These are phyloP conservation scores for Pistacia integerrima DNA, from an alignment of 345 rosid genomes.

Conservation along the genomic window DNA sequence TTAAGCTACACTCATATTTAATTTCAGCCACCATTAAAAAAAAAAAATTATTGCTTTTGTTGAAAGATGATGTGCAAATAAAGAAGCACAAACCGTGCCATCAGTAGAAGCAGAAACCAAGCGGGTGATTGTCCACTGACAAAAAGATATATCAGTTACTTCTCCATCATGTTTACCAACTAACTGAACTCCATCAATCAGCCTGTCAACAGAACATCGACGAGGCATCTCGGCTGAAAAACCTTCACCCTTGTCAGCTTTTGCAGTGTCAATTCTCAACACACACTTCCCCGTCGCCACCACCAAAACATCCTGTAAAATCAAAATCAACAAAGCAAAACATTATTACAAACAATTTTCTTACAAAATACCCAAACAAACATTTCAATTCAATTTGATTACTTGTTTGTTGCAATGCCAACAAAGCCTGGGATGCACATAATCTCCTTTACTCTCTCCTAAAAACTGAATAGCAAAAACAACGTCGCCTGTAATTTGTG, in stretches of 20 bases:
- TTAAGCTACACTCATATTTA: background rate
- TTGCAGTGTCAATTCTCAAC: conserved; percentile 72
- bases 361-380: background rate
- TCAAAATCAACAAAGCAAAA: background rate
- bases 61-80: background rate
- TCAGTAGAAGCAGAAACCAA: conserved; percentile 86
- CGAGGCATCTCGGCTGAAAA: conserved; percentile 78
- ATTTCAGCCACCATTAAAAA: background rate
- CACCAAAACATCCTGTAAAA: conserved; percentile 79
- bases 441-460: conserved; percentile 49
- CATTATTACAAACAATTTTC: background rate
- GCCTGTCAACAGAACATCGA: conserved; percentile 59
- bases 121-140: conserved; percentile 84
- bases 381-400: conserved; percentile 15
- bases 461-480: conserved; percentile 66
- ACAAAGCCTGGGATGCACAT: conserved; percentile 75
- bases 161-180: conserved; percentile 92
- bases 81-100: conserved; percentile 69
- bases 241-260: conserved; percentile 61
- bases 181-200: conserved; percentile 76
- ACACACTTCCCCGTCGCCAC: conserved; percentile 75
- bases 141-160: conserved; percentile 94
- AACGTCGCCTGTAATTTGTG: conserved; percentile 64
- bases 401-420: conserved; percentile 98
- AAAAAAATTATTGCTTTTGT: background rate